Percentiles rank a stretch among this genome's conserved stretches.
phyloP scores from a whole-genome alignment of 1,284 basidiomycete species.

The Schizophyllum commune region DNA sequence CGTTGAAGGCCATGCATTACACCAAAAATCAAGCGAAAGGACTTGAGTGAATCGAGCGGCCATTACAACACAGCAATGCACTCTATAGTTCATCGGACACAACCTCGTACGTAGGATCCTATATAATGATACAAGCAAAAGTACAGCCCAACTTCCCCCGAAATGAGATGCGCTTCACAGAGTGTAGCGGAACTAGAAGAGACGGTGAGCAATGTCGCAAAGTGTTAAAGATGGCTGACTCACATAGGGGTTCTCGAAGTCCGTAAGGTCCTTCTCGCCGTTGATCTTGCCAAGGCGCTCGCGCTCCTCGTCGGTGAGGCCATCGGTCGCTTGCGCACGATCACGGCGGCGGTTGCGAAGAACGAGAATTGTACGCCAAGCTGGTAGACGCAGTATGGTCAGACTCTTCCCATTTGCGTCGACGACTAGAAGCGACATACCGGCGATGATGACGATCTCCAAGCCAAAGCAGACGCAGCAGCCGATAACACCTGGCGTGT shows the following conservation, averaged over 20 bases:
- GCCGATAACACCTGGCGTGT: constrained; percentile 1
- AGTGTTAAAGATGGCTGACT: not conserved
- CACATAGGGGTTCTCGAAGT: constrained; percentile 11
- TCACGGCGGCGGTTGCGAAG: constrained; percentile 10
- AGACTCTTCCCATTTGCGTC: not conserved
- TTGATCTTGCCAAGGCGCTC: constrained; percentile 5
- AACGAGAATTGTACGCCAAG: constrained; percentile 8
- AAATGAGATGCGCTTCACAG: not conserved
- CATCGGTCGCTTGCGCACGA: constrained; percentile 1
- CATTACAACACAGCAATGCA: too few relatives aligned
- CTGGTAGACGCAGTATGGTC: not conserved
- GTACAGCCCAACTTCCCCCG: too few relatives aligned
- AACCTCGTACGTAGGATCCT: too few relatives aligned
- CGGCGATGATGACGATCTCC: not conserved
- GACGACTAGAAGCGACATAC: not conserved
- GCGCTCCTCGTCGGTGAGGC: constrained; percentile 8
- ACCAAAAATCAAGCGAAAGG: too few relatives aligned
- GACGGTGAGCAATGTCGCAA: not conserved
- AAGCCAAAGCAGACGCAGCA: constrained; percentile 4
- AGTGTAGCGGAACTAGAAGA: constrained; percentile 4
- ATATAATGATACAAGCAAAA: too few relatives aligned
- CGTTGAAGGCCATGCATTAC: too few relatives aligned
- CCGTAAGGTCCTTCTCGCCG: constrained; percentile 10
- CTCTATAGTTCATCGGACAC: too few relatives aligned
- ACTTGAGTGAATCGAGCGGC: too few relatives aligned